Conservation (phyloP, 192 early-diverging fungal genomes). For the Chytriomyces sp. region DNA sequence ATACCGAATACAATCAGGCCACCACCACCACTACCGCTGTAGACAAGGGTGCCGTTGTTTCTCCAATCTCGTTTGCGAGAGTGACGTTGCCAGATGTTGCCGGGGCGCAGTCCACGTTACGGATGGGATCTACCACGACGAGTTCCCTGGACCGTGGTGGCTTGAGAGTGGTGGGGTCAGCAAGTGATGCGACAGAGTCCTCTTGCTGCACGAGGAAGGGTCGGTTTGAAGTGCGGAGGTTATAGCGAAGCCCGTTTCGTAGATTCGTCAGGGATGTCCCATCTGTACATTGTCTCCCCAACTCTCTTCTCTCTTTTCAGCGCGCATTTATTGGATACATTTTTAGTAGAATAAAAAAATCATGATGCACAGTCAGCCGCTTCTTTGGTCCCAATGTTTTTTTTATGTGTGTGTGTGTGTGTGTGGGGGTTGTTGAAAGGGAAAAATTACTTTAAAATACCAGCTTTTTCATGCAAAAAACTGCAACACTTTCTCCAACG, state of each 20-base stretch:
- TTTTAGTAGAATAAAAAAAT: no score
- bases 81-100: not conserved
- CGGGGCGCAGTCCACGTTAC: no score
- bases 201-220: not conserved
- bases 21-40: not conserved
- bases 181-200: not conserved
- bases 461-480: conserved; percentile 33
- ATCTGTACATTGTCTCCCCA: no score
- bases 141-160: not conserved
- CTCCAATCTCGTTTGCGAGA: not conserved
- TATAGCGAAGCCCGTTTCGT: not conserved
- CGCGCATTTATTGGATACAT: no score
- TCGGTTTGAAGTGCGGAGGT: not conserved
- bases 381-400: no score
- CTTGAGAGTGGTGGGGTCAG: not conserved
- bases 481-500: conserved; percentile 72
- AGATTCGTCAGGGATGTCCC: no score
- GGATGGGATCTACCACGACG: not conserved
- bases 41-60: not conserved
- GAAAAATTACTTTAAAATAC: no score
- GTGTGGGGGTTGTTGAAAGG: no score
- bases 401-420: no score
- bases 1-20: not conserved
- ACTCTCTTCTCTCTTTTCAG: no score
- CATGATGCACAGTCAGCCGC: no score